Base-by-base conservation (phyloP, 805 yeast species). In the Starmerella lactis-condensi region DNA sequence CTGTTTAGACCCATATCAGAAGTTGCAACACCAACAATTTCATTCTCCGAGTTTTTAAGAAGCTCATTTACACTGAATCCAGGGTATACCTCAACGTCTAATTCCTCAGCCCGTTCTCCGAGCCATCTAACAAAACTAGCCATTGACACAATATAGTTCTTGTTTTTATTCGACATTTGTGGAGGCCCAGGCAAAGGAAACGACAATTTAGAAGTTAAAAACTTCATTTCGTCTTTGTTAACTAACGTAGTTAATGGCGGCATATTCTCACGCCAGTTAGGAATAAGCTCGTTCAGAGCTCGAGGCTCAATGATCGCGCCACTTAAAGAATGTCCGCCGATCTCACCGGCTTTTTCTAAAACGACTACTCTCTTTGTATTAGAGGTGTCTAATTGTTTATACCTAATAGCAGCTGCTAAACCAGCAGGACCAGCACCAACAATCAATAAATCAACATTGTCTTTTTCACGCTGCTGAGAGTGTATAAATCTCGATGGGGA, bases 341-440 rank as follows among this genome's bases (percentile, higher is more conserved):
- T 69, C 49, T 82, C 95, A 11, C 82, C 71, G 2, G 92, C 91
- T 50, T 89, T 89, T 46, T 89, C 98, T 24, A 89, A 58, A 1
- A 89, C 81, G 7, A 89, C 75, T 22, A 89, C 92, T 37, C 98
- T 62, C 30, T 81, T 56, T 1, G 74, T 75, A 18, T 62, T 55
- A 39, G 67, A 73, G 32, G 64, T 58, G 47, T 83, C 94, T 22
- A 85, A 56, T 51, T 83, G 94, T 52, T 89, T 89, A 37, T 81
- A 60, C 42, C 67, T 65, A 39, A 89, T 89, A 9, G 96, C 96
- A 2, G 98, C 75, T 1, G 94, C 83, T 30, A 89, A 59, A 3
- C 98, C 98, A 1, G 96, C 91, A 5, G 96, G 96, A 0, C 98
- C 98, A 22, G 92, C 96, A 26, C 98, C 98, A 2, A 89, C 93